A percentile compares a stretch with the other conserved stretches of the same genome.
Evolutionary conservation across 495 filamentous ascomycete genomes (phyloP).

Genomic region (Penicillium verhagenii): DNA sequence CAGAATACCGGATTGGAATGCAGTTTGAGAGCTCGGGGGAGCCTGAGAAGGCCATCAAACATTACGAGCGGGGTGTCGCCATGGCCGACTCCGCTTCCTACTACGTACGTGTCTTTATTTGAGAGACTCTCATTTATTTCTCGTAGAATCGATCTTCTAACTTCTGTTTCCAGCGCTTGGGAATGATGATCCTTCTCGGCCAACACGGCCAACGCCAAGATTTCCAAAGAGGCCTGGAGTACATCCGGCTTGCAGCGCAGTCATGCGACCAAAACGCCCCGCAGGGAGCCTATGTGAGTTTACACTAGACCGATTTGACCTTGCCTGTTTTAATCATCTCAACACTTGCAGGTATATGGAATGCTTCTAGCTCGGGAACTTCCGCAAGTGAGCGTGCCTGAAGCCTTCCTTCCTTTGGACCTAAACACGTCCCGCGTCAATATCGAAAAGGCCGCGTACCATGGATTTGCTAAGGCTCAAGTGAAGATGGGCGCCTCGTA

Average conservation of each 20-base stretch:
- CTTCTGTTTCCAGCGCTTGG: constrained; percentile 60
- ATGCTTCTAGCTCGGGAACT: constrained; percentile 92
- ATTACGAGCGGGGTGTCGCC: constrained; percentile 78
- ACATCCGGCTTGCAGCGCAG: constrained; percentile 78
- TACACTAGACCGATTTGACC: not conserved
- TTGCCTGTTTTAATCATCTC: not conserved
- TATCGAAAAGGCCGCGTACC: constrained; percentile 95
- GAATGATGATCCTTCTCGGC: constrained; percentile 95
- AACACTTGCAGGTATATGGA: constrained; percentile 77
- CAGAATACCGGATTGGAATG: constrained; percentile 98
- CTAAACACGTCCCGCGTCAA: constrained; percentile 73
- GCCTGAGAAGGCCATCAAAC: constrained; percentile 80
- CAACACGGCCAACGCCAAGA: constrained; percentile 88
- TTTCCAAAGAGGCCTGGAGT: constrained; percentile 70
- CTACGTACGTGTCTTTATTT: constrained; percentile 57
- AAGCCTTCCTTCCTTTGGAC: constrained; percentile 70
- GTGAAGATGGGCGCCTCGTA: constrained; percentile 97
- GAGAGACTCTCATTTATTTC: not conserved
- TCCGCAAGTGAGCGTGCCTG: constrained; percentile 80
- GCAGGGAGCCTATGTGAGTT: constrained; percentile 82
- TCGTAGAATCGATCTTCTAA: not conserved
- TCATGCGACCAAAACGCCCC: constrained; percentile 96
- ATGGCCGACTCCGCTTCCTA: constrained; percentile 86
- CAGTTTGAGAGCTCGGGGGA: constrained; percentile 94
- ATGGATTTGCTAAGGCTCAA: constrained; percentile 96